These are phyloP conservation scores for Panicum hallii DNA, from an alignment of 202 grass and related monocot genomes.

Conservation along the genomic window DNA sequence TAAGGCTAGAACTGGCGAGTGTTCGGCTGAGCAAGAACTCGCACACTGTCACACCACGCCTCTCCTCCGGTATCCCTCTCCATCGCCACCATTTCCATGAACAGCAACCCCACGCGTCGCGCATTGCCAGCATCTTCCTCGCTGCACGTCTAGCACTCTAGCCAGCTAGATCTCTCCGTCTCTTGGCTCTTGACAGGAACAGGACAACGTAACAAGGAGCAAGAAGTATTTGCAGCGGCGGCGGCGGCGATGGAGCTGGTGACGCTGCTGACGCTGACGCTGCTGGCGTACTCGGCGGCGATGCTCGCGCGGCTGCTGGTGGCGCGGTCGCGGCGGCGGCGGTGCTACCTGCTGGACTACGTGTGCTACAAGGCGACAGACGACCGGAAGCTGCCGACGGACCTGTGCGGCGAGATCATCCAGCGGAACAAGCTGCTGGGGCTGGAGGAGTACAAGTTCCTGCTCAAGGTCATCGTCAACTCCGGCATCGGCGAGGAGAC, in stretches of 20 bases:
- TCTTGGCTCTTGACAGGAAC: neutral
- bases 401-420: constrained; percentile 90
- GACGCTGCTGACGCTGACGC: constrained; percentile 46
- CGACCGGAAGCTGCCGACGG: constrained; percentile 87
- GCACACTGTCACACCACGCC: neutral
- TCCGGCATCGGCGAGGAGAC: constrained; percentile 94
- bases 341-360: constrained; percentile 89
- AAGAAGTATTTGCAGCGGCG: too few species aligned
- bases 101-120: constrained; percentile 10
- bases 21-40: constrained; percentile 2
- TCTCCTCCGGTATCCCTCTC: neutral
- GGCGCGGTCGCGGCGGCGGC: constrained; percentile 35
- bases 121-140: constrained; percentile 30
- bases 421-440: constrained; percentile 81
- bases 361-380: constrained; percentile 90
- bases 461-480: constrained; percentile 94
- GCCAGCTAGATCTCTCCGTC: neutral
- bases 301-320: constrained; percentile 47
- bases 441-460: constrained; percentile 89
- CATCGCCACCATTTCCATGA: constrained; percentile 41
- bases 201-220: neutral
- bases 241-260: constrained; percentile 55
- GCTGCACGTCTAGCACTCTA: neutral
- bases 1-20: neutral
- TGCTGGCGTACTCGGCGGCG: constrained; percentile 56